phyloP scores from a whole-genome alignment of 768 basidiomycete species.

The Xerocomus spinulosus region DNA sequence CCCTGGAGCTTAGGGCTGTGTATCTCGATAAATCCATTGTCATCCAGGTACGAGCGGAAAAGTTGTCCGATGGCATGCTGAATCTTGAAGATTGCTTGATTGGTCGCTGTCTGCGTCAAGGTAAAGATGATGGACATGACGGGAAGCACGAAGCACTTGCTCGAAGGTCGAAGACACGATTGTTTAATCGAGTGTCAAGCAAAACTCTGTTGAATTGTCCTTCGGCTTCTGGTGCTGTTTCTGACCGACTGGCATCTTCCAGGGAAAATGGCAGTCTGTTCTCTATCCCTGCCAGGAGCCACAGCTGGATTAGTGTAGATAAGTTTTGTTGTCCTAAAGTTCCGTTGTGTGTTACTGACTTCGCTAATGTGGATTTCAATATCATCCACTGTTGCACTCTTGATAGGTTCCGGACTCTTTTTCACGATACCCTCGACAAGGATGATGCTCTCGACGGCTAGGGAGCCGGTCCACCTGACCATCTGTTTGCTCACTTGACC shows the following conservation, averaged over 20 bases:
- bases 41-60: conserved; percentile 78
- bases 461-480: conserved; percentile 83
- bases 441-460: conserved; percentile 86
- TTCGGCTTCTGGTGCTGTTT: conserved; percentile 59
- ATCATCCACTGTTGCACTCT: conserved; percentile 83
- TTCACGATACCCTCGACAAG: conserved; percentile 82
- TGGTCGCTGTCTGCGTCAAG: conserved; percentile 72
- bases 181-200: conserved; percentile 91
- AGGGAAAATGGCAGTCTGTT: conserved; percentile 81
- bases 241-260: conserved; percentile 87
- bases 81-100: conserved; percentile 91
- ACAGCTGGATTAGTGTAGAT: conserved; percentile 48
- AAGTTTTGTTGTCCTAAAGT: neutral
- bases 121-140: conserved; percentile 5
- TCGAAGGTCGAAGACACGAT: conserved; percentile 89
- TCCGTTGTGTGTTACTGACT: conserved; percentile 39
- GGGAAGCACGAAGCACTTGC: conserved; percentile 40
- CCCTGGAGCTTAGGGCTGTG: conserved; percentile 97
- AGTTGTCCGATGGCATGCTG: conserved; percentile 85
- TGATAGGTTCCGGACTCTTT: conserved; percentile 79
- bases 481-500: conserved; percentile 92
- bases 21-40: conserved; percentile 83
- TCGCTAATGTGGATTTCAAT: conserved; percentile 83
- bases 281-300: conserved; percentile 79
- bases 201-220: conserved; percentile 75